Conservation (phyloP, 176 grass and related monocot genomes). For the Urochloa ruziziensis region DNA sequence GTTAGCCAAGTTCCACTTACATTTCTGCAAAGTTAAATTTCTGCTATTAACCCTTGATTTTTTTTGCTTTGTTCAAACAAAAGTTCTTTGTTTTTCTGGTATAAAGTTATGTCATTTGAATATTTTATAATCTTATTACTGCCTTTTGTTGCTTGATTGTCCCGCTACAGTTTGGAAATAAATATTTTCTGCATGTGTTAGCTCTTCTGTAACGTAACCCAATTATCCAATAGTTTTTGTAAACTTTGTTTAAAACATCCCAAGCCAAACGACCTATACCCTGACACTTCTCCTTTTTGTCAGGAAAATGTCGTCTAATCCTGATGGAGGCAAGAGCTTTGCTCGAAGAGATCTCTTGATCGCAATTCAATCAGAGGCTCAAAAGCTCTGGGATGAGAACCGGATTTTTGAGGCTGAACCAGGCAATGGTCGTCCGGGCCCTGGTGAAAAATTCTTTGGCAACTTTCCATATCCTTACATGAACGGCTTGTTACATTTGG, state of each 20-base stretch:
- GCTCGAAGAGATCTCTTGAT: constrained; percentile 56
- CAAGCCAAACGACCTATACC: neutral
- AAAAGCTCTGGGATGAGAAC: constrained; percentile 53
- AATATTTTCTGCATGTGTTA: neutral
- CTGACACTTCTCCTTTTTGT: constrained; percentile 7
- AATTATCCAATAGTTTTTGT: neutral
- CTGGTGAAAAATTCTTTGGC: constrained; percentile 74
- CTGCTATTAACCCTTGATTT: neutral
- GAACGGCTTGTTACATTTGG: constrained; percentile 73
- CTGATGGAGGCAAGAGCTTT: constrained; percentile 44
- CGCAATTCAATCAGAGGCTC: constrained; percentile 34
- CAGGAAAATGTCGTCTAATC: constrained; percentile 52
- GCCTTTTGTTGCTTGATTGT: neutral
- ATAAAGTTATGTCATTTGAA: neutral
- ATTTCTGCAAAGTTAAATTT: neutral
- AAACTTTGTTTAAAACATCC: neutral
- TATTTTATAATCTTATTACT: neutral
- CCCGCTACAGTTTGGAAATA: neutral
- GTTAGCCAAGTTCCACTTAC: neutral
- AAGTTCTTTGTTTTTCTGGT: neutral
- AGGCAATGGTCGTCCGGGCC: constrained; percentile 20
- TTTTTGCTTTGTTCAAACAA: neutral
- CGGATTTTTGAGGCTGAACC: constrained; percentile 64
- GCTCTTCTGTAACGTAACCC: neutral
- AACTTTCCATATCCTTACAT: constrained; percentile 87